A percentile compares a stretch with the other conserved stretches of the same genome.
Evolutionary conservation across 257 asterid genomes (phyloP).

Genomic region (Phtheirospermum japonicum): DNA sequence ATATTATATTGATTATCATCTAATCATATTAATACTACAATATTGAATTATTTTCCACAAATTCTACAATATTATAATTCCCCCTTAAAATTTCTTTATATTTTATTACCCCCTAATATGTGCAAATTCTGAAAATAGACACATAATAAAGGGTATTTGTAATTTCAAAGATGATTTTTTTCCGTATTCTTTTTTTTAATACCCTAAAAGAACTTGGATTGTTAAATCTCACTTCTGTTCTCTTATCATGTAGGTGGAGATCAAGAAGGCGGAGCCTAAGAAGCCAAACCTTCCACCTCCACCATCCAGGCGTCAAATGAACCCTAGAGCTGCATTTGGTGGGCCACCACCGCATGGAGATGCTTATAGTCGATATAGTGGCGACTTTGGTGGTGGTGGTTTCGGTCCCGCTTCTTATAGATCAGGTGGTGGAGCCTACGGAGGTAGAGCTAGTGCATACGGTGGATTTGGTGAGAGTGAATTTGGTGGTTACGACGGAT

Average conservation of each 20-base stretch:
- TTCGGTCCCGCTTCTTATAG: conserved; percentile 37
- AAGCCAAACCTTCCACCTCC: conserved; percentile 44
- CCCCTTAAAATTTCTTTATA: no score
- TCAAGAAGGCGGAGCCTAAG: conserved; percentile 69
- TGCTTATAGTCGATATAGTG: conserved; percentile 39
- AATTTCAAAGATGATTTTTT: no score
- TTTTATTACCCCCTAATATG: no score
- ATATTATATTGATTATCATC: not conserved
- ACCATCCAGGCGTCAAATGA: conserved; percentile 38
- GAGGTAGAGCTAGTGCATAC: conserved; percentile 40
- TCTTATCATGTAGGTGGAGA: conserved; percentile 51
- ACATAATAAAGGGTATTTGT: not conserved
- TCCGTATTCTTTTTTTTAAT: no score
- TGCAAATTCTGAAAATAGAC: not conserved
- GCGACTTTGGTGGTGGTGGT: conserved; percentile 37
- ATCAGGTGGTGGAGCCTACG: conserved; percentile 41
- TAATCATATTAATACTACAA: not conserved
- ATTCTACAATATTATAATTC: no score
- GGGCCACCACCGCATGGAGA: conserved; percentile 41
- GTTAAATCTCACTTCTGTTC: conserved; percentile 20
- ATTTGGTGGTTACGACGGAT: conserved; percentile 38
- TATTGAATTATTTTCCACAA: no score
- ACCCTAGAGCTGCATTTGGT: conserved; percentile 34
- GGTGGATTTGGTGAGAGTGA: conserved; percentile 48
- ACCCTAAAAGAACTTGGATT: not conserved